Conservation (phyloP, 2,329 filamentous ascomycete genomes). For the Penicillium olsonii region DNA sequence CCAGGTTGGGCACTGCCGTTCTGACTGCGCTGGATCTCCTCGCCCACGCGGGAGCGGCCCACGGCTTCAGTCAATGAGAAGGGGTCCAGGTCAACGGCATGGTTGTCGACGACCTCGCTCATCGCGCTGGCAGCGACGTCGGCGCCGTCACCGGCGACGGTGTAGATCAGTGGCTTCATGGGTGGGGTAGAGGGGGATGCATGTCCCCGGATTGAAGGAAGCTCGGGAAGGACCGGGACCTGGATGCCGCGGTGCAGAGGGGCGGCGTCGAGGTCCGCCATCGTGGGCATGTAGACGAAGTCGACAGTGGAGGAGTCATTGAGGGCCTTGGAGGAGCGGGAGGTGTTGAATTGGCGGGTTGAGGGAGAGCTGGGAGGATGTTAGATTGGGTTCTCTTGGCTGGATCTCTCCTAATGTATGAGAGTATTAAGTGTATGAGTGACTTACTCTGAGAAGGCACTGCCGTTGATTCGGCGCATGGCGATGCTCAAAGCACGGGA, state of each 20-base stretch:
- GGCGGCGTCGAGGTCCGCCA: conserved; percentile 45
- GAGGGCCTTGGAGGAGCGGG: conserved; percentile 56
- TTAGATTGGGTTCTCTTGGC: conserved; percentile 11
- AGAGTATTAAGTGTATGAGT: conserved; percentile 1
- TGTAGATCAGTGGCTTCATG: conserved; percentile 60
- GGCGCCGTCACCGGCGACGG: conserved; percentile 45
- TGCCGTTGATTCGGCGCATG: conserved; percentile 50
- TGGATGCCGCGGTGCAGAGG: conserved; percentile 41
- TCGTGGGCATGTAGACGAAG: conserved; percentile 61
- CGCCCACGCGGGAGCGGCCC: conserved; percentile 39
- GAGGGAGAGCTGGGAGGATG: conserved; percentile 52
- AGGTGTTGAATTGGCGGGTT: conserved; percentile 63
- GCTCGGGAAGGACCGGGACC: conserved; percentile 54
- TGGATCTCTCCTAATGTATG: background rate
- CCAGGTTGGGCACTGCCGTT: conserved; percentile 32
- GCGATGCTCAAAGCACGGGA: conserved; percentile 58
- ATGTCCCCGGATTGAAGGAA: conserved; percentile 32
- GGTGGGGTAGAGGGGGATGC: conserved; percentile 26
- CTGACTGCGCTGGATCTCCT: conserved; percentile 39
- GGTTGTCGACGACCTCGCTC: conserved; percentile 60
- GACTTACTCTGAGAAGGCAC: conserved; percentile 41
- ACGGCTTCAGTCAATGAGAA: conserved; percentile 57
- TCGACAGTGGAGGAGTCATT: conserved; percentile 64
- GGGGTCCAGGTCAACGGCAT: conserved; percentile 57
- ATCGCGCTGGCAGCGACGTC: conserved; percentile 56